These are phyloP conservation scores for Asterophora parasitica DNA, from an alignment of 768 basidiomycete genomes.

Conservation along the genomic window DNA sequence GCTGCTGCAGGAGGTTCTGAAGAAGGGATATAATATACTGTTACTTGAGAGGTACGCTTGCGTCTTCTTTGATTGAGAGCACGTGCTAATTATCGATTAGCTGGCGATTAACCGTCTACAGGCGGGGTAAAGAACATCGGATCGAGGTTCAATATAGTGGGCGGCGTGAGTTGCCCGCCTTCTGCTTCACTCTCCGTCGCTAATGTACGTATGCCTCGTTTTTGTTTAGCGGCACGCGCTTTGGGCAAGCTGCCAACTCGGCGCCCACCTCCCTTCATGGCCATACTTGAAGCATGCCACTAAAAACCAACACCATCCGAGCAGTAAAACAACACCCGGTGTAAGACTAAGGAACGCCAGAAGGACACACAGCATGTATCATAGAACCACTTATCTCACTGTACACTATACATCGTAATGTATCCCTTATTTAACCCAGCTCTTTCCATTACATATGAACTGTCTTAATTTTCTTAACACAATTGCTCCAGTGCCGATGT, in stretches of 20 bases:
- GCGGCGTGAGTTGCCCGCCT: slow-evolving; percentile 37
- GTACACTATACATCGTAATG: background rate
- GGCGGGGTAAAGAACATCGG: slow-evolving; percentile 57
- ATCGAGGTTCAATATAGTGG: slow-evolving; percentile 68
- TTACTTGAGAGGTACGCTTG: slow-evolving; percentile 57
- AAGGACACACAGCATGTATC: background rate
- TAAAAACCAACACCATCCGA: slow-evolving; percentile 7
- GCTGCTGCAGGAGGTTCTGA: slow-evolving; percentile 49
- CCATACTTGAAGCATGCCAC: slow-evolving; percentile 44
- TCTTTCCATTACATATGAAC: too few species aligned
- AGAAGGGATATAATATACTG: slow-evolving; percentile 58
- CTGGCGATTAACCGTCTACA: slow-evolving; percentile 64
- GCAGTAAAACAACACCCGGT: background rate
- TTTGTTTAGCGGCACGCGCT: slow-evolving; percentile 45
- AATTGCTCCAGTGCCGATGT: too few species aligned
- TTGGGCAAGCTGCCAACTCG: slow-evolving; percentile 41
- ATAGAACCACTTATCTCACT: background rate
- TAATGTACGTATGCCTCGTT: slow-evolving; percentile 6
- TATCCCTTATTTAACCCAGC: background rate
- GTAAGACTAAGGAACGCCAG: background rate
- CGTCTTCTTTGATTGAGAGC: slow-evolving; percentile 1
- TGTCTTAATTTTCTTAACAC: too few species aligned
- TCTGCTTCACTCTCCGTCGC: background rate
- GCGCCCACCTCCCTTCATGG: slow-evolving; percentile 63
- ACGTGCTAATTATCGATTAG: slow-evolving; percentile 28